Evolutionary conservation across 2,329 filamentous ascomycete species (phyloP).

Genomic region (Zymoseptoria tritici): DNA sequence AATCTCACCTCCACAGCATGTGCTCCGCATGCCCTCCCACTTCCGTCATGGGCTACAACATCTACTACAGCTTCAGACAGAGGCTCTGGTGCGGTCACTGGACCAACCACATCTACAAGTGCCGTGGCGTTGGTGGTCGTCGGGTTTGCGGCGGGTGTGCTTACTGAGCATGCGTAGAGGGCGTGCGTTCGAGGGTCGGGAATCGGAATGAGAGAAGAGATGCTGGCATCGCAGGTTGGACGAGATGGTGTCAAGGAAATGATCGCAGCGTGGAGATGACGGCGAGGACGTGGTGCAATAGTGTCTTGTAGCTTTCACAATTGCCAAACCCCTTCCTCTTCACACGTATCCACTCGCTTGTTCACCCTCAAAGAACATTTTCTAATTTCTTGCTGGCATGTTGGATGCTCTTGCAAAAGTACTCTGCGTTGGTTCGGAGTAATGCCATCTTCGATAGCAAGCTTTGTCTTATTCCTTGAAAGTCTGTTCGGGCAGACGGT

Average conservation of each 20-base stretch:
- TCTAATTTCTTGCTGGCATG: neutral
- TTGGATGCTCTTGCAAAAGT: neutral
- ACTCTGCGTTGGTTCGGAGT: neutral
- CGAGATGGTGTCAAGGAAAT: neutral
- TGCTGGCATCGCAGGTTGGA: neutral
- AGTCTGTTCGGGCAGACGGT: neutral
- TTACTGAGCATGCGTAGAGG: neutral
- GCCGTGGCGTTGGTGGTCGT: neutral
- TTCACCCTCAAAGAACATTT: neutral
- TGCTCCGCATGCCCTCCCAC: neutral
- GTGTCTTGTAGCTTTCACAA: neutral
- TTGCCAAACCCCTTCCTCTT: neutral
- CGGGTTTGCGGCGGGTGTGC: neutral
- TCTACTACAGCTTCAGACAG: neutral
- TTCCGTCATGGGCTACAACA: neutral
- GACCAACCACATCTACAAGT: conserved; percentile 1
- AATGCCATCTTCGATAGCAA: neutral
- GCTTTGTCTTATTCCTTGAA: too few species aligned
- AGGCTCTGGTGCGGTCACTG: neutral
- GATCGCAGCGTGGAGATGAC: too few species aligned
- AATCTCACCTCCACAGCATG: neutral
- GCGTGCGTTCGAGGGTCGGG: too few species aligned
- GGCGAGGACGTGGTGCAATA: neutral
- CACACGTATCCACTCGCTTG: too few species aligned
- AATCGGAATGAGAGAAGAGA: neutral